A percentile compares a stretch with the other conserved stretches of the same genome.
phyloP scores from a whole-genome alignment of 1,284 basidiomycete genomes.

The Lentinula novae-zelandiae region DNA sequence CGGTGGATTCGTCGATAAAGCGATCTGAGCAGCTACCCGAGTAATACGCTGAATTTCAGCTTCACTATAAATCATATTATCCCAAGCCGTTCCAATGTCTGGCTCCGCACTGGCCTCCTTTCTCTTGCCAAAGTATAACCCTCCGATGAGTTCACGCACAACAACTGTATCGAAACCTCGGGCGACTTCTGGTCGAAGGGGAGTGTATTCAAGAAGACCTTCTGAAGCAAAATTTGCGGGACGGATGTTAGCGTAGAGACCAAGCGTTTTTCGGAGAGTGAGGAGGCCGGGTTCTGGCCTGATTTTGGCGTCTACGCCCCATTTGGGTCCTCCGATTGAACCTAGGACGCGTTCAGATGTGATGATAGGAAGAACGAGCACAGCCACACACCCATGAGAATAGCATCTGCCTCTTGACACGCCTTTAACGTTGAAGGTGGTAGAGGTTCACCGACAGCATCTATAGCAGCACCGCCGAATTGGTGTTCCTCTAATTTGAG shows the following conservation, averaged over 20 bases:
- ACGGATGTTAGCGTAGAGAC: conserved; percentile 97
- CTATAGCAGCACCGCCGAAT: conserved; percentile 95
- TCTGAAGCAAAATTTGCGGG: conserved; percentile 95
- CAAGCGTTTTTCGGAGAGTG: conserved; percentile 88
- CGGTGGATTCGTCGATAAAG: conserved; percentile 80
- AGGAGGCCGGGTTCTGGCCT: conserved; percentile 96
- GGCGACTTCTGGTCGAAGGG: conserved; percentile 86
- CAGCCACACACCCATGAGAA: conserved; percentile 74
- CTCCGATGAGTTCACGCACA: conserved; percentile 92
- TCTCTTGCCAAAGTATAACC: conserved; percentile 91
- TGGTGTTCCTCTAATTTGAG: conserved; percentile 77
- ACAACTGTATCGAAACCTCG: conserved; percentile 91
- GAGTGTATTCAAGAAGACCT: conserved; percentile 85
- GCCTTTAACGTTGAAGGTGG: conserved; percentile 85
- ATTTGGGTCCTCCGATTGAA: conserved; percentile 97
- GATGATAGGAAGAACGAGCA: conserved; percentile 4
- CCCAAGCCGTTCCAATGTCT: conserved; percentile 72
- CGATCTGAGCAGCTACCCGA: conserved; percentile 92
- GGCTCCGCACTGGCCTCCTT: conserved; percentile 78
- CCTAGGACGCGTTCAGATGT: conserved; percentile 42
- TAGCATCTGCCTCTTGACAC: conserved; percentile 86
- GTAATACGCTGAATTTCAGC: conserved; percentile 93
- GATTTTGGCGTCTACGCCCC: conserved; percentile 88
- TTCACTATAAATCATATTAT: conserved; percentile 91
- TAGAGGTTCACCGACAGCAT: conserved; percentile 79